These are phyloP conservation scores for Citrullus colocynthis DNA, from an alignment of 306 rosid species.

Conservation along the genomic window DNA sequence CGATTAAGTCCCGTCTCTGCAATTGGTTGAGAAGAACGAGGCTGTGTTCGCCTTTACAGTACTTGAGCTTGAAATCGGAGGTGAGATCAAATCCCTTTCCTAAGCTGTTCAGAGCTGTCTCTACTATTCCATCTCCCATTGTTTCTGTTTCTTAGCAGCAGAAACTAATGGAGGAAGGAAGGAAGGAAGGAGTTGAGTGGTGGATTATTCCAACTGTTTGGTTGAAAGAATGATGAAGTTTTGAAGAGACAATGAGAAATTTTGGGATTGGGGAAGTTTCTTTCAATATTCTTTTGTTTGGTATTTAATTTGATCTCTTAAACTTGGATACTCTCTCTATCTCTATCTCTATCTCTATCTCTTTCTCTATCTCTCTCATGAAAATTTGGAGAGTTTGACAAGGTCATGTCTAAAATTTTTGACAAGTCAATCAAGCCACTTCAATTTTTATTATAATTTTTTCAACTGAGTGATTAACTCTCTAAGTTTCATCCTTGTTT, in stretches of 20 bases:
- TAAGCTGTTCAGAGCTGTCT: constrained; percentile 42
- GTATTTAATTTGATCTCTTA: too few species aligned
- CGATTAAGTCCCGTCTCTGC: constrained; percentile 18
- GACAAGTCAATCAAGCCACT: neutral
- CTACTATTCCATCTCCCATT: constrained; percentile 23
- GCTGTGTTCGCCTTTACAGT: constrained; percentile 57
- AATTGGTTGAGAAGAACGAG: constrained; percentile 42
- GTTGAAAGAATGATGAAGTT: neutral
- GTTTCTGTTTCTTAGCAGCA: neutral
- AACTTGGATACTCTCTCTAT: too few species aligned
- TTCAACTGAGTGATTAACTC: too few species aligned
- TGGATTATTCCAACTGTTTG: neutral
- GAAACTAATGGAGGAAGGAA: neutral
- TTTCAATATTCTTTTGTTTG: too few species aligned
- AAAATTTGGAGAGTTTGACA: neutral
- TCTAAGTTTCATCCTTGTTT: too few species aligned
- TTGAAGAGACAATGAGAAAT: neutral
- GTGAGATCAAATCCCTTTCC: constrained; percentile 92
- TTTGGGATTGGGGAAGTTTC: neutral
- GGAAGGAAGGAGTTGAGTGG: too few species aligned
- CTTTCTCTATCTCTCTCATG: neutral
- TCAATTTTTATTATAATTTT: too few species aligned
- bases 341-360: too few species aligned
- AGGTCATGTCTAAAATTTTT: neutral
- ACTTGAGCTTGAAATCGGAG: constrained; percentile 71